Percentiles rank a stretch among this genome's conserved stretches.
Evolutionary conservation across 192 early-diverging fungal species (phyloP).

Genomic region (Cladochytrium replicatum): DNA sequence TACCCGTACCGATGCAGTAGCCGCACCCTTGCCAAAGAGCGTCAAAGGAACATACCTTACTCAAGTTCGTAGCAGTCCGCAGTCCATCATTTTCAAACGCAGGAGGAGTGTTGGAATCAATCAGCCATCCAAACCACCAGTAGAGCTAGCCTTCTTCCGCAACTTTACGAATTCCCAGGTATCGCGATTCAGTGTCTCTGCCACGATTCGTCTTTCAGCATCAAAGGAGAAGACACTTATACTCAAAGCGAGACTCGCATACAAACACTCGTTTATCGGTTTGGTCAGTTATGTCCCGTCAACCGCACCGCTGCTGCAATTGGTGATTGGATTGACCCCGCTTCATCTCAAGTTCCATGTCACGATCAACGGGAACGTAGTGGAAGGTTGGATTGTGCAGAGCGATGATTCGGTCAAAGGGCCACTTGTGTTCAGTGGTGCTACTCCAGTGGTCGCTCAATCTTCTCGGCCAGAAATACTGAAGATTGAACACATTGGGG

Average conservation of each 20-base stretch:
- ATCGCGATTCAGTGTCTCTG: constrained; percentile 28
- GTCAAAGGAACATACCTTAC: too few species aligned
- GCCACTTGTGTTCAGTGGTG: constrained; percentile 50
- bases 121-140: not conserved
- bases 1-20: constrained; percentile 35
- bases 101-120: constrained; percentile 12
- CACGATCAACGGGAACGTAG: constrained; percentile 10
- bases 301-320: constrained; percentile 41
- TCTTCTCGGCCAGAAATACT: too few species aligned
- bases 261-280: constrained; percentile 54
- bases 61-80: not conserved
- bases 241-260: constrained; percentile 35
- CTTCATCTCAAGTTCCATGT: constrained; percentile 49
- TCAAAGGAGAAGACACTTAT: constrained; percentile 9
- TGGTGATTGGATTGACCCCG: constrained; percentile 48
- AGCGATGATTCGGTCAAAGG: constrained; percentile 33
- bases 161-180: constrained; percentile 46
- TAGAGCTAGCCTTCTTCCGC: constrained; percentile 41
- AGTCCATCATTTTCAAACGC: constrained; percentile 1
- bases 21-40: constrained; percentile 21
- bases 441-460: too few species aligned
- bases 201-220: constrained; percentile 7
- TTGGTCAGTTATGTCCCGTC: constrained; percentile 46
- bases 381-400: constrained; percentile 58
- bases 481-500: too few species aligned